phyloP scores from a whole-genome alignment of 2,329 filamentous ascomycete genomes.

The Fusarium redolens region DNA sequence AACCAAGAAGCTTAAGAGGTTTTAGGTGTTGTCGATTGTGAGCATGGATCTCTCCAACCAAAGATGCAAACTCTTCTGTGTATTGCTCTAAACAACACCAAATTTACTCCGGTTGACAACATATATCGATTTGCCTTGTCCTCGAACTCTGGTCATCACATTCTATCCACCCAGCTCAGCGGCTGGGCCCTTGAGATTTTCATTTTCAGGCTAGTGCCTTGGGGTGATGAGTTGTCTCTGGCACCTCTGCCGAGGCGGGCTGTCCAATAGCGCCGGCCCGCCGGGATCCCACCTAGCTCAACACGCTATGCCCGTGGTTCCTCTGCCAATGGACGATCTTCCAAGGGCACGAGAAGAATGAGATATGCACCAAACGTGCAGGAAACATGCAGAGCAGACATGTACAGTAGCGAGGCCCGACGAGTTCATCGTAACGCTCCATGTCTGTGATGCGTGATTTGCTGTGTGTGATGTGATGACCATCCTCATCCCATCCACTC shows the following conservation, averaged over 20 bases:
- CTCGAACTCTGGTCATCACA: neutral
- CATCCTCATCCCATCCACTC: conserved; percentile 13
- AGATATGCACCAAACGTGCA: conserved; percentile 29
- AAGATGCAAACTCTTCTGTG: neutral
- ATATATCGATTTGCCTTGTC: neutral
- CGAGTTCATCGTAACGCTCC: conserved; percentile 30
- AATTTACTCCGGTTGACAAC: neutral
- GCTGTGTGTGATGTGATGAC: conserved; percentile 20
- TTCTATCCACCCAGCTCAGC: neutral
- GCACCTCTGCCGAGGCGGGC: conserved; percentile 52
- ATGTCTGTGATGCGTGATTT: conserved; percentile 19
- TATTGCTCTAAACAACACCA: neutral
- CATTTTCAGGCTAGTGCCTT: conserved; percentile 30
- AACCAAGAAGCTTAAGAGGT: conserved; percentile 1
- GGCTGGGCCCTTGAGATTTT: conserved; percentile 25
- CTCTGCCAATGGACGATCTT: conserved; percentile 37
- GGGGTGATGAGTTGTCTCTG: conserved; percentile 55
- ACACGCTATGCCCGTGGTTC: conserved; percentile 30
- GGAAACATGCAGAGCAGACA: conserved; percentile 10
- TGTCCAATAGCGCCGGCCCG: conserved; percentile 50
- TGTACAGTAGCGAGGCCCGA: conserved; percentile 30
- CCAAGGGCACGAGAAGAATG: conserved; percentile 24
- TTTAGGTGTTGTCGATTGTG: neutral
- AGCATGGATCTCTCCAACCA: neutral
- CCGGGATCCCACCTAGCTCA: conserved; percentile 45